Percentiles rank a stretch among this genome's conserved stretches.
These are phyloP conservation scores for Chaetoceros tenuissimus DNA, from an alignment of 108 stramenopile species.

Conservation along the genomic window DNA sequence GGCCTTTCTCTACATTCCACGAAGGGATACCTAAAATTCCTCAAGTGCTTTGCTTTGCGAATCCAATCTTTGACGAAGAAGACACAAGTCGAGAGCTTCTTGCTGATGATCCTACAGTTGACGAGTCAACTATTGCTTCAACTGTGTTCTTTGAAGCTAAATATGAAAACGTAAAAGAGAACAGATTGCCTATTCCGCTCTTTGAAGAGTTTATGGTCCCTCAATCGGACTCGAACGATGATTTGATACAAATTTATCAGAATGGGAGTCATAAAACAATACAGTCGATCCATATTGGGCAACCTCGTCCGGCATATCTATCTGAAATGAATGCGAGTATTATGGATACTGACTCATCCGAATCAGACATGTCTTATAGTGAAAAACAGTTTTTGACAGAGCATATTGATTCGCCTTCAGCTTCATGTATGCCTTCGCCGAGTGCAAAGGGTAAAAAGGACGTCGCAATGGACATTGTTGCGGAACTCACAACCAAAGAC, in stretches of 20 bases:
- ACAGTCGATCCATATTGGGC: background rate
- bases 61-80: background rate
- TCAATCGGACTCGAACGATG: background rate
- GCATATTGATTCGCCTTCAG: background rate
- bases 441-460: background rate
- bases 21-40: background rate
- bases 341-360: background rate
- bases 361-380: background rate
- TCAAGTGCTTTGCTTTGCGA: background rate
- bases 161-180: conserved; percentile 40
- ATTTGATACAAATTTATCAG: background rate
- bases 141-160: conserved; percentile 58
- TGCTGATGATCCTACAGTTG: conserved; percentile 2
- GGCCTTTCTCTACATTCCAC: background rate
- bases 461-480: background rate
- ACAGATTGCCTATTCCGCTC: conserved; percentile 49
- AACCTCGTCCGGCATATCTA: background rate
- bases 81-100: background rate
- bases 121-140: conserved; percentile 47
- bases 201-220: conserved; percentile 37
- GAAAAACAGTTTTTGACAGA: background rate
- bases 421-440: background rate
- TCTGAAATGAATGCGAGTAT: background rate
- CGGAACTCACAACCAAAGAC: background rate
- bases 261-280: background rate